phyloP scores from a whole-genome alignment of 352 stramenopile species.

The Halophytophthora polymorphica region DNA sequence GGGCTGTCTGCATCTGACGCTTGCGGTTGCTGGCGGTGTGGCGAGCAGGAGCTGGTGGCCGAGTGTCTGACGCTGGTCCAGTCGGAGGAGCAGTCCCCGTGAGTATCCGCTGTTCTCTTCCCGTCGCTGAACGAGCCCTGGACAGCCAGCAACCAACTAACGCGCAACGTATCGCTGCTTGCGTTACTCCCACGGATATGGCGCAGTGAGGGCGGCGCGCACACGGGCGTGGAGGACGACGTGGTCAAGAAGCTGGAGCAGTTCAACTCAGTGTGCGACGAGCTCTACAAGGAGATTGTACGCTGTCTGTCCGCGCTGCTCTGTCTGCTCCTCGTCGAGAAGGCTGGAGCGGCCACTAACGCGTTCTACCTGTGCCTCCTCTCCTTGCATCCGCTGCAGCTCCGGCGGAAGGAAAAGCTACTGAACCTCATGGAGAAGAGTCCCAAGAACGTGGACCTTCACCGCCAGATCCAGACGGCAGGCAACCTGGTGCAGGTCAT shows the following conservation, averaged over 20 bases:
- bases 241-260: constrained; percentile 86
- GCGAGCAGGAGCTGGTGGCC: constrained; percentile 57
- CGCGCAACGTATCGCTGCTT: background rate
- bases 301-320: constrained; percentile 5
- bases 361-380: background rate
- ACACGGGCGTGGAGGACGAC: constrained; percentile 56
- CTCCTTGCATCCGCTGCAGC: constrained; percentile 23
- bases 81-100: constrained; percentile 72
- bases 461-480: constrained; percentile 84
- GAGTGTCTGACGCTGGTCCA: constrained; percentile 77
- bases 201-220: constrained; percentile 27
- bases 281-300: constrained; percentile 88
- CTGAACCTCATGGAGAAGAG: constrained; percentile 85
- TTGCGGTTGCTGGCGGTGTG: background rate
- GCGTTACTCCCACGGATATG: background rate
- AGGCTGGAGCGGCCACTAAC: too few relatives aligned
- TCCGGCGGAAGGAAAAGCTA: constrained; percentile 79
- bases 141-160: too few relatives aligned
- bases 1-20: background rate
- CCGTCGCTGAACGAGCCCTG: background rate
- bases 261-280: constrained; percentile 87
- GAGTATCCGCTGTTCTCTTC: constrained; percentile 6
- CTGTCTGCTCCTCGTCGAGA: background rate
- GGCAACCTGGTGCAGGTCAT: constrained; percentile 82
- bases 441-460: constrained; percentile 78